These are phyloP conservation scores for Tinospora cordifolia DNA, from an alignment of 164 flowering plant species.

Conservation along the genomic window DNA sequence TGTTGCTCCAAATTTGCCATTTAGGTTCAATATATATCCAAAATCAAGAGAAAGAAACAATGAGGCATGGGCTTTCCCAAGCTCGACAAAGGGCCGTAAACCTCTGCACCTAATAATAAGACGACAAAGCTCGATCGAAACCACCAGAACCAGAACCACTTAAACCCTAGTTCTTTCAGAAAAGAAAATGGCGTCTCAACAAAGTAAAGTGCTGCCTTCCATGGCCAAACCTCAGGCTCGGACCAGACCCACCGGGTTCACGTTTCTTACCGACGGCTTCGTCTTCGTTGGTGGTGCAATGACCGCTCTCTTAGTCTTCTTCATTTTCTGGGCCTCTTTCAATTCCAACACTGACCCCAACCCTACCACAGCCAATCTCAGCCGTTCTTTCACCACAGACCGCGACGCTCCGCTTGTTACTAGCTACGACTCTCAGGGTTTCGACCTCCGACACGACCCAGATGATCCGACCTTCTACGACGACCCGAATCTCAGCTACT, in stretches of 20 bases:
- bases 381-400: background rate
- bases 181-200: constrained; percentile 27
- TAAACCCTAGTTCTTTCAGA: background rate
- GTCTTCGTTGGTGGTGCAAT: constrained; percentile 44
- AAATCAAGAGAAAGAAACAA: too few species aligned
- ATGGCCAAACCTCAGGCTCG: constrained; percentile 32
- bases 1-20: too few species aligned
- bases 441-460: constrained; percentile 13
- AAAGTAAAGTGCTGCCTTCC: constrained; percentile 13
- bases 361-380: constrained; percentile 18
- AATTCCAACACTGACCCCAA: constrained; percentile 22
- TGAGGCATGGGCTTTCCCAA: too few species aligned
- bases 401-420: background rate
- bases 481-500: constrained; percentile 34
- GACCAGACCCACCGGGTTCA: constrained; percentile 18
- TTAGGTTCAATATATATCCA: too few species aligned
- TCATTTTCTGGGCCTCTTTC: constrained; percentile 38
- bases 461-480: constrained; percentile 30
- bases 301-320: constrained; percentile 43
- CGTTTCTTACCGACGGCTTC: constrained; percentile 27
- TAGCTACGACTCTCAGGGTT: constrained; percentile 12
- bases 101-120: background rate
- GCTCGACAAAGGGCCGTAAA: constrained; percentile 8
- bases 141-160: constrained; percentile 4
- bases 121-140: background rate